phyloP scores from a whole-genome alignment of 2,329 filamentous ascomycete species.

The Phaeosphaeria sp. region DNA sequence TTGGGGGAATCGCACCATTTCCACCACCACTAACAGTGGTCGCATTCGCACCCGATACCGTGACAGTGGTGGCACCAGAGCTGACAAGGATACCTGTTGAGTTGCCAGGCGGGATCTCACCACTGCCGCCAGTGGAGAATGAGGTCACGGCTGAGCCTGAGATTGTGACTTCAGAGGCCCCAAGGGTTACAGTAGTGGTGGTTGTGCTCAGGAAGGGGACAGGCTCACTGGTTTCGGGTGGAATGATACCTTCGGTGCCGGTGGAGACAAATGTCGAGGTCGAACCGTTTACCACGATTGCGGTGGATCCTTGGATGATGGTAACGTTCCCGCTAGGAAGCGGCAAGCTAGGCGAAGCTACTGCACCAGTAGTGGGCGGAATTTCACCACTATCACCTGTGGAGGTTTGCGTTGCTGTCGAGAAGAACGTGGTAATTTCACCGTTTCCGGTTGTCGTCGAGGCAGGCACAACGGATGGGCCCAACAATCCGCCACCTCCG shows the following conservation, averaged over 20 bases:
- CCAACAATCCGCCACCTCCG: conserved; percentile 15
- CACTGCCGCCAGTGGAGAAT: conserved; percentile 14
- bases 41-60: neutral
- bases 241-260: conserved; percentile 13
- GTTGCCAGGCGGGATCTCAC: conserved; percentile 8
- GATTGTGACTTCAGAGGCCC: neutral
- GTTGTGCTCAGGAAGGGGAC: neutral
- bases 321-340: conserved; percentile 2
- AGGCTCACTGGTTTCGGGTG: conserved; percentile 1
- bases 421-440: conserved; percentile 29
- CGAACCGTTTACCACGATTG: conserved; percentile 7
- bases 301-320: conserved; percentile 3
- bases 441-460: conserved; percentile 28
- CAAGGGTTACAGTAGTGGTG: neutral
- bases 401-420: conserved; percentile 23
- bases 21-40: neutral
- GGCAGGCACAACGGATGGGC: conserved; percentile 34
- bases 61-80: neutral
- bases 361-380: conserved; percentile 11
- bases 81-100: neutral
- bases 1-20: neutral
- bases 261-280: conserved; percentile 4
- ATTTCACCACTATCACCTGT: conserved; percentile 20
- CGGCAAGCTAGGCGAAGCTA: neutral
- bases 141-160: neutral